phyloP scores from a whole-genome alignment of 768 basidiomycete species.

The Cyclocybe cylindracea region DNA sequence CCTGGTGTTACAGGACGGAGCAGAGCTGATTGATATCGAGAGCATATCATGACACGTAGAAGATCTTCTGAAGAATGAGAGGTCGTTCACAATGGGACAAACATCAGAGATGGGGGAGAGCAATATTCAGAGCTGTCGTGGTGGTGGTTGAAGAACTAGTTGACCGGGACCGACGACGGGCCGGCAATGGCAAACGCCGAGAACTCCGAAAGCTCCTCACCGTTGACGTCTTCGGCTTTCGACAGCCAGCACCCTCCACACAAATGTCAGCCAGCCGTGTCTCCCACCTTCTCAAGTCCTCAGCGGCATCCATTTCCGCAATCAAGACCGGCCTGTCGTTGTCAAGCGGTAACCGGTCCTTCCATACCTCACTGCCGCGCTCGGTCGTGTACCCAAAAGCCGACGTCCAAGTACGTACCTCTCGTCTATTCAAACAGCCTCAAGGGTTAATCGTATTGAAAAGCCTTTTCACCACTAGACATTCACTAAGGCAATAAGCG shows the following conservation, averaged over 20 bases:
- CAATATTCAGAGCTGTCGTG: too few relatives aligned
- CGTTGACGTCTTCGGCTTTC: not conserved
- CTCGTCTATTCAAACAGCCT: conserved; percentile 40
- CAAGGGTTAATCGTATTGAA: conserved; percentile 14
- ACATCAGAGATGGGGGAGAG: too few relatives aligned
- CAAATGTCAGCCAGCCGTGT: conserved; percentile 13
- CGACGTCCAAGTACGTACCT: conserved; percentile 8
- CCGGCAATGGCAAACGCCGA: too few relatives aligned
- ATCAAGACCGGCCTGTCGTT: not conserved
- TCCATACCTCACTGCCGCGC: conserved; percentile 39
- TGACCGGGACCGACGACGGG: too few relatives aligned
- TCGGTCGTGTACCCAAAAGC: too few relatives aligned
- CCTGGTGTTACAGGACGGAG: too few relatives aligned
- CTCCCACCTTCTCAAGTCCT: conserved; percentile 6
- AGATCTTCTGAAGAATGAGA: too few relatives aligned
- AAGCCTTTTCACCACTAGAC: conserved; percentile 27
- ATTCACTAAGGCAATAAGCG: conserved; percentile 34
- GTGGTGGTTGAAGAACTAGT: too few relatives aligned
- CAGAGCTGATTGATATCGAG: too few relatives aligned
- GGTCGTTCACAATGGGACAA: too few relatives aligned
- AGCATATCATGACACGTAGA: too few relatives aligned
- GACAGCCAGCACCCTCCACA: not conserved
- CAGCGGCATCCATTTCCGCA: conserved; percentile 3
- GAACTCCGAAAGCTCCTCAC: too few relatives aligned
- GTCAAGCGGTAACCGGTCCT: conserved; percentile 16